These are phyloP conservation scores for Entamoeba moshkovskii DNA, from an alignment of 208 protist genomes.

Conservation along the genomic window DNA sequence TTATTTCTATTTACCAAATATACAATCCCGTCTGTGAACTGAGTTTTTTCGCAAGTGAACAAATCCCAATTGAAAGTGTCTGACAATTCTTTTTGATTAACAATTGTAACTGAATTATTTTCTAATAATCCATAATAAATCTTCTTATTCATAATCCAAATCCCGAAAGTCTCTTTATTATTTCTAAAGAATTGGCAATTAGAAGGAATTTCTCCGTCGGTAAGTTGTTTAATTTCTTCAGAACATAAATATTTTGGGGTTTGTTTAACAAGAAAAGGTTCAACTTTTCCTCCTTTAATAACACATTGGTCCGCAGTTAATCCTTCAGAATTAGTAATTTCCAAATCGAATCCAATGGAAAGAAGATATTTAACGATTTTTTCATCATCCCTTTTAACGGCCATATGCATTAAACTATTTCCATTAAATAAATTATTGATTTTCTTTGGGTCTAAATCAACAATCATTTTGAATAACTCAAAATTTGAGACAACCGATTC, in stretches of 20 bases:
- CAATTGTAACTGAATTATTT: not conserved
- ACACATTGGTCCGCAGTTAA: not conserved
- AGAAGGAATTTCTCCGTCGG: not conserved
- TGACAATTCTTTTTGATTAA: not conserved
- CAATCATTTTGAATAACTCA: not conserved
- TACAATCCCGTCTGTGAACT: not conserved
- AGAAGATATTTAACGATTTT: not conserved
- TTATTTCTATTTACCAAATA: not conserved
- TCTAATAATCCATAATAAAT: not conserved
- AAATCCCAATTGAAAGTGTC: not conserved
- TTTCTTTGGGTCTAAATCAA: not conserved
- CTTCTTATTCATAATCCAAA: not conserved
- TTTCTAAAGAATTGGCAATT: not conserved
- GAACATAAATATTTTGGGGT: not conserved
- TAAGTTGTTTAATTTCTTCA: not conserved
- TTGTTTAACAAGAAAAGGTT: not conserved
- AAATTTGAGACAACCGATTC: not conserved
- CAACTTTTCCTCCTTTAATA: not conserved
- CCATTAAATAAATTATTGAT: not conserved
- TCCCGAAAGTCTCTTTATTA: not conserved
- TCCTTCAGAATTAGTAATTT: not conserved
- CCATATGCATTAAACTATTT: not conserved
- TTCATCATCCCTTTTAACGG: not conserved
- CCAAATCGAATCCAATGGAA: not conserved
- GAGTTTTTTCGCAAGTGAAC: not conserved